phyloP scores from a whole-genome alignment of 441 rosid genomes.

The Adansonia gregorii region DNA sequence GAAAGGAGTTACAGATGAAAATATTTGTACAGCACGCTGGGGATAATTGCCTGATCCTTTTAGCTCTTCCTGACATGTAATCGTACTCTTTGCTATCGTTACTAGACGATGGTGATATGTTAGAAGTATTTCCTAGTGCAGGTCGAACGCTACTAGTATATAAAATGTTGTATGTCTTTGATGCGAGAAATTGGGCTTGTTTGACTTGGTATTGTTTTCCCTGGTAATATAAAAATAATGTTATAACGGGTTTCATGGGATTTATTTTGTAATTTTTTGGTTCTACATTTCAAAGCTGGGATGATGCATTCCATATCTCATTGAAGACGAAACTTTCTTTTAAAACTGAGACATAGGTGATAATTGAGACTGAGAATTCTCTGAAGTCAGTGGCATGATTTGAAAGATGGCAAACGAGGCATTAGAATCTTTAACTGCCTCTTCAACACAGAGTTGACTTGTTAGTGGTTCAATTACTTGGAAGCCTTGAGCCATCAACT shows the following conservation, averaged over 20 bases:
- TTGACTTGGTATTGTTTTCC: not conserved
- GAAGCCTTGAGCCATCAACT: constrained; percentile 37
- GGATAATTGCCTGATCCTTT: constrained; percentile 46
- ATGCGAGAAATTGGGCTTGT: constrained; percentile 24
- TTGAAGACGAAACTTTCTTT: not conserved
- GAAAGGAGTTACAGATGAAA: constrained; percentile 26
- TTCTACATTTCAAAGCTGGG: not conserved
- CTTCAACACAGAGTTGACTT: not conserved
- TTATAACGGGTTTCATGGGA: not conserved
- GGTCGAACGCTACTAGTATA: constrained; percentile 18
- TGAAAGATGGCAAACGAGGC: constrained; percentile 25
- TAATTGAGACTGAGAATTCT: not conserved
- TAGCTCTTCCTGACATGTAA: constrained; percentile 58
- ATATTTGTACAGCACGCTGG: constrained; percentile 45
- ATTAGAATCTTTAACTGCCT: not conserved
- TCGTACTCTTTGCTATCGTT: constrained; percentile 39
- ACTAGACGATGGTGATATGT: constrained; percentile 19
- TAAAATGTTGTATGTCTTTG: constrained; percentile 26
- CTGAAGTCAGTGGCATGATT: constrained; percentile 21
- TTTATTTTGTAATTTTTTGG: not conserved
- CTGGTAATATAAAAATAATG: not conserved
- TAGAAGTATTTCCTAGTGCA: constrained; percentile 22
- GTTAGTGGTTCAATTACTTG: constrained; percentile 30
- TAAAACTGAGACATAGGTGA: not conserved
- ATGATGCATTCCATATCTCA: not conserved